Percentiles rank a stretch among this genome's conserved stretches.
These are phyloP conservation scores for Auricularia auricula-judae DNA, from an alignment of 768 basidiomycete species.

Conservation along the genomic window DNA sequence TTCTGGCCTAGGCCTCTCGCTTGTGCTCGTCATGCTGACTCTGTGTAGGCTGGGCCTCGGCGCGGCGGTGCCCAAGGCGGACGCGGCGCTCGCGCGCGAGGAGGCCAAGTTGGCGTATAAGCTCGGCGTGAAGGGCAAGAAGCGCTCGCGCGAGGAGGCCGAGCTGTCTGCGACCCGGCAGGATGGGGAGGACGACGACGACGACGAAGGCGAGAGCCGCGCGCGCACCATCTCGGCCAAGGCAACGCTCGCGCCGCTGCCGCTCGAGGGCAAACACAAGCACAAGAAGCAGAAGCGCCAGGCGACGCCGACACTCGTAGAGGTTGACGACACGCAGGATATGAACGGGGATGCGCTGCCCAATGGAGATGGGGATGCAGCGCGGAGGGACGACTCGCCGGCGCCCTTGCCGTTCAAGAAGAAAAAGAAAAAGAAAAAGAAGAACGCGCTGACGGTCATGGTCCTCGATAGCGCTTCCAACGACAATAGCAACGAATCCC, in stretches of 20 bases:
- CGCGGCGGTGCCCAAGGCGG: slow-evolving; percentile 42
- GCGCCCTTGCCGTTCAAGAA: slow-evolving; percentile 1
- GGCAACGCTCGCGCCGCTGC: slow-evolving; percentile 47
- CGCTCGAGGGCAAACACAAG: slow-evolving; percentile 24
- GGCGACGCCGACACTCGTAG: no score
- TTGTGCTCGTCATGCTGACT: background rate
- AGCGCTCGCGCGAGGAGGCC: slow-evolving; percentile 34
- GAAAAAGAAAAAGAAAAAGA: slow-evolving; percentile 17
- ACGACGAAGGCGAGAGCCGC: slow-evolving; percentile 50
- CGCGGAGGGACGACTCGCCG: background rate
- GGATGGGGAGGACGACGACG: slow-evolving; percentile 19
- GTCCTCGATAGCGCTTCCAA: no score
- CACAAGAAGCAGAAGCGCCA: slow-evolving; percentile 27
- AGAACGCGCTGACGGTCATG: background rate
- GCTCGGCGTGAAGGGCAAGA: slow-evolving; percentile 37
- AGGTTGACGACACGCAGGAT: no score
- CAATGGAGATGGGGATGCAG: no score
- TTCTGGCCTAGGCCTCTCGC: slow-evolving; percentile 6
- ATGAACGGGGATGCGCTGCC: background rate
- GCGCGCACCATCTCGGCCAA: slow-evolving; percentile 51
- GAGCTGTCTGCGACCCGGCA: slow-evolving; percentile 12
- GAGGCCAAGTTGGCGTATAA: slow-evolving; percentile 51
- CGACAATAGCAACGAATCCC: no score
- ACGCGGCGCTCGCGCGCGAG: slow-evolving; percentile 36
- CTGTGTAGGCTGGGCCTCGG: slow-evolving; percentile 60